Conservation (phyloP, 306 rosid species). For the Casuarina equisetifolia region DNA sequence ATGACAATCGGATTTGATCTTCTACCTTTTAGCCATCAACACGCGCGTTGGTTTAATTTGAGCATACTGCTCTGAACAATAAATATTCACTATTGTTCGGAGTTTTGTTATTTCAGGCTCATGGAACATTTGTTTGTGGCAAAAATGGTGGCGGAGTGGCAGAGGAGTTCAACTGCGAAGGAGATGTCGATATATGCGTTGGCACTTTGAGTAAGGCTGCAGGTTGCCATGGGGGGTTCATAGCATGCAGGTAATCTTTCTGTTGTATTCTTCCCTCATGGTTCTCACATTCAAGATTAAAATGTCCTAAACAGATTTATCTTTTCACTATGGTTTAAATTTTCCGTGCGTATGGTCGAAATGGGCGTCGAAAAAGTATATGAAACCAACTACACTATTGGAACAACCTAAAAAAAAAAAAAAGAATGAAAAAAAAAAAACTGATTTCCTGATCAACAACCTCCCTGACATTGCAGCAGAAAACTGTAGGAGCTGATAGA, state of each 20-base stretch:
- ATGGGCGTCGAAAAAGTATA: too few relatives aligned
- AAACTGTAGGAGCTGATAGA: too few relatives aligned
- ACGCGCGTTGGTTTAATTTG: background rate
- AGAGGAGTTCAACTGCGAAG: conserved; percentile 81
- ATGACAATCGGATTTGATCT: background rate
- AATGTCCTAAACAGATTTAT: too few relatives aligned
- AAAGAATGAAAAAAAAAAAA: too few relatives aligned
- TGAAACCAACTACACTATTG: too few relatives aligned
- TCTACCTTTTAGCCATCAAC: background rate
- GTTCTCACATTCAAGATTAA: background rate
- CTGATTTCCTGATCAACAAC: too few relatives aligned
- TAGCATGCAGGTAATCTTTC: conserved; percentile 83
- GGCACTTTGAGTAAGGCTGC: conserved; percentile 97
- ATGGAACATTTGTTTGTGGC: conserved; percentile 92
- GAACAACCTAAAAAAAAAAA: too few relatives aligned
- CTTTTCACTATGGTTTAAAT: too few relatives aligned
- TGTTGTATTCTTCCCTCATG: conserved; percentile 1
- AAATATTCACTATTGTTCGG: background rate
- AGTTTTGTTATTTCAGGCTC: conserved; percentile 53
- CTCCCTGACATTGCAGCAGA: too few relatives aligned
- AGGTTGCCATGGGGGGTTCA: conserved; percentile 96
- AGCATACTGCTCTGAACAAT: conserved; percentile 12
- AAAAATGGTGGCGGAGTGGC: conserved; percentile 95
- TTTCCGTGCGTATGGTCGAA: too few relatives aligned
- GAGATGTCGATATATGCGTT: conserved; percentile 77